A percentile compares a stretch with the other conserved stretches of the same genome.
phyloP scores from a whole-genome alignment of 768 basidiomycete genomes.

The Tylopilus cervinicoccineus region DNA sequence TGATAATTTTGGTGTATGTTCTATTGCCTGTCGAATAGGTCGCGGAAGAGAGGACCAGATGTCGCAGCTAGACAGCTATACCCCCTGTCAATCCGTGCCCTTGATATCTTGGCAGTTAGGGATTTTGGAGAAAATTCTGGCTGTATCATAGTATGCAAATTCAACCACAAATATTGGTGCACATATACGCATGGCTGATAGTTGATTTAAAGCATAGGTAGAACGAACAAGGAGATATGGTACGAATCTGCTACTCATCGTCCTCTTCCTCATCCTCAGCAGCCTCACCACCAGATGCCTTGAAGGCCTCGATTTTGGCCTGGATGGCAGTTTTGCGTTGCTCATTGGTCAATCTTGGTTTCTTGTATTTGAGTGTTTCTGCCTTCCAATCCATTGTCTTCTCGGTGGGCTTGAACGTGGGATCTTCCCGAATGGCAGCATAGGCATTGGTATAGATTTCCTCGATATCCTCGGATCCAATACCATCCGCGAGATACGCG shows the following conservation, averaged over 20 bases:
- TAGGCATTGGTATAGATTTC: slow-evolving; percentile 93
- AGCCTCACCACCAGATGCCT: slow-evolving; percentile 50
- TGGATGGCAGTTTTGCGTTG: slow-evolving; percentile 80
- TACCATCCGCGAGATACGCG: slow-evolving; percentile 89
- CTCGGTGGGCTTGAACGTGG: slow-evolving; percentile 82
- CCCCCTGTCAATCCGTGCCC: slow-evolving; percentile 28
- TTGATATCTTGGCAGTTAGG: slow-evolving; percentile 55
- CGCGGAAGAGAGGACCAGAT: slow-evolving; percentile 39
- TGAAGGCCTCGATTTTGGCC: slow-evolving; percentile 87
- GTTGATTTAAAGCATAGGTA: slow-evolving; percentile 11
- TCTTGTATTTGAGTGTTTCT: slow-evolving; percentile 71
- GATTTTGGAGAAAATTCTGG: slow-evolving; percentile 41
- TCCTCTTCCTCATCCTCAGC: slow-evolving; percentile 42
- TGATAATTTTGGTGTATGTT: slow-evolving; percentile 47
- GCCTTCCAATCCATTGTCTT: slow-evolving; percentile 91
- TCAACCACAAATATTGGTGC: slow-evolving; percentile 11
- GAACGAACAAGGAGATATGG: not conserved
- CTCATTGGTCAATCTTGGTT: slow-evolving; percentile 63
- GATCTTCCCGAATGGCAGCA: slow-evolving; percentile 94
- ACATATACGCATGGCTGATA: slow-evolving; percentile 20
- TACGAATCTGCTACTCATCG: slow-evolving; percentile 51
- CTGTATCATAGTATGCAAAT: slow-evolving; percentile 16
- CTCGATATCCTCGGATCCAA: slow-evolving; percentile 96
- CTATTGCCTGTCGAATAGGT: slow-evolving; percentile 54
- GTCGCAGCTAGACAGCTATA: slow-evolving; percentile 39